Evolutionary conservation across 139 green algal species (phyloP).

Genomic region (Micractinium sp.): DNA sequence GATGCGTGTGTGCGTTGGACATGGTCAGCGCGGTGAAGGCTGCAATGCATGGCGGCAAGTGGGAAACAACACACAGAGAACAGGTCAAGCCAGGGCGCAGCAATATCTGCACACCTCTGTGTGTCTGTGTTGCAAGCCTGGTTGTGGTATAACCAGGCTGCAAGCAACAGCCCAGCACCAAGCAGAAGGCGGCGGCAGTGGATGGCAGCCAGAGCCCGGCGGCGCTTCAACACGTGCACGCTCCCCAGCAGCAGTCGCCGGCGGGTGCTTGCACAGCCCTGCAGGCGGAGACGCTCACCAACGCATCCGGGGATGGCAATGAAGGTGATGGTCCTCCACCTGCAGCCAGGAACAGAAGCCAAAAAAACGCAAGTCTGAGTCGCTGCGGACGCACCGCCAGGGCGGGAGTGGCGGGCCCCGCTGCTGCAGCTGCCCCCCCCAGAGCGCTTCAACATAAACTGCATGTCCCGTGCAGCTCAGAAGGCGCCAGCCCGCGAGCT

Average conservation of each 20-base stretch:
- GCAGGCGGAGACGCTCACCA: background rate
- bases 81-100: background rate
- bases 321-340: slow-evolving; percentile 18
- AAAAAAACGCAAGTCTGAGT: too few relatives aligned
- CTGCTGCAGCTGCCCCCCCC: too few relatives aligned
- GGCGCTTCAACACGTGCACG: too few relatives aligned
- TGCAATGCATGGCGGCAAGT: background rate
- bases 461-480: too few relatives aligned
- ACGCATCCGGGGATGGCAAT: background rate
- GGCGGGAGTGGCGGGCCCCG: too few relatives aligned
- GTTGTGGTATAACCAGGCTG: too few relatives aligned
- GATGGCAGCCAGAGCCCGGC: background rate
- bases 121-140: background rate
- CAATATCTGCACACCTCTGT: background rate
- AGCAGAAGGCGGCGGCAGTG: background rate
- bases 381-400: too few relatives aligned
- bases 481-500: too few relatives aligned
- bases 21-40: slow-evolving; percentile 6
- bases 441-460: too few relatives aligned
- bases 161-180: too few relatives aligned
- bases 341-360: background rate
- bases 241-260: background rate
- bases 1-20: slow-evolving; percentile 19
- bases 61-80: too few relatives aligned
- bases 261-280: background rate